phyloP scores from a whole-genome alignment of 2,329 filamentous ascomycete genomes.

The Beauveria asiatica region DNA sequence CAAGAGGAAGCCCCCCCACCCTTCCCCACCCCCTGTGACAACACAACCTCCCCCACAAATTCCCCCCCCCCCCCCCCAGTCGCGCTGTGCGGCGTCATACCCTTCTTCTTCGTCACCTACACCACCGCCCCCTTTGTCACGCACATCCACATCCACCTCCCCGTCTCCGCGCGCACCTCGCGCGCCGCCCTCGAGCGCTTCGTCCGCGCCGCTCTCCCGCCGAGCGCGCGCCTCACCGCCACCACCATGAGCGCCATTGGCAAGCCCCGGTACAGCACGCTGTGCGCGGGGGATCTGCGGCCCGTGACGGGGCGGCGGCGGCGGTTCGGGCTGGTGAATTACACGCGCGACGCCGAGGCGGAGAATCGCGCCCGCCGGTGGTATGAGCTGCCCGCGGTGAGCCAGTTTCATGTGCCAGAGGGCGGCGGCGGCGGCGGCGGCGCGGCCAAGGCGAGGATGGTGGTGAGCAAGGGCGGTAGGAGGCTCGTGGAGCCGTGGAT shows the following conservation, averaged over 20 bases:
- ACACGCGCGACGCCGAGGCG: constrained; percentile 25
- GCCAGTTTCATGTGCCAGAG: constrained; percentile 29
- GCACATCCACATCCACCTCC: constrained; percentile 61
- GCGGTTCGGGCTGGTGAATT: constrained; percentile 34
- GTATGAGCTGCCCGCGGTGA: constrained; percentile 32
- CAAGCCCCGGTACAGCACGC: constrained; percentile 41
- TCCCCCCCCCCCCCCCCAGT: constrained; percentile 31
- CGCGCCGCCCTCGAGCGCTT: constrained; percentile 47
- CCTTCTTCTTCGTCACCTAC: constrained; percentile 56
- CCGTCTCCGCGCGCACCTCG: constrained; percentile 54
- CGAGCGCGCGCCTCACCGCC: constrained; percentile 37
- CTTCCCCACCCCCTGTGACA: too few relatives aligned
- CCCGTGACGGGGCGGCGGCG: constrained; percentile 19
- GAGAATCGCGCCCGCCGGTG: constrained; percentile 29
- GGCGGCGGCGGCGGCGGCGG: too few relatives aligned
- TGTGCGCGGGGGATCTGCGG: constrained; percentile 30
- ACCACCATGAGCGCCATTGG: constrained; percentile 48
- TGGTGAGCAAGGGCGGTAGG: constrained; percentile 9
- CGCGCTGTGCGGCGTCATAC: constrained; percentile 51
- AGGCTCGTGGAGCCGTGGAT: constrained; percentile 31
- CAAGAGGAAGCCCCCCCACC: too few relatives aligned
- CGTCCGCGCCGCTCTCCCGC: constrained; percentile 36
- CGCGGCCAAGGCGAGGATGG: background rate
- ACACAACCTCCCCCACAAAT: background rate
- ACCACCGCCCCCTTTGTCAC: constrained; percentile 63